Evolutionary conservation across 805 yeast genomes (phyloP), one percentile per base, ranked within the genome.

Genomic region (Cyberlindnera bimundalis): DNA sequence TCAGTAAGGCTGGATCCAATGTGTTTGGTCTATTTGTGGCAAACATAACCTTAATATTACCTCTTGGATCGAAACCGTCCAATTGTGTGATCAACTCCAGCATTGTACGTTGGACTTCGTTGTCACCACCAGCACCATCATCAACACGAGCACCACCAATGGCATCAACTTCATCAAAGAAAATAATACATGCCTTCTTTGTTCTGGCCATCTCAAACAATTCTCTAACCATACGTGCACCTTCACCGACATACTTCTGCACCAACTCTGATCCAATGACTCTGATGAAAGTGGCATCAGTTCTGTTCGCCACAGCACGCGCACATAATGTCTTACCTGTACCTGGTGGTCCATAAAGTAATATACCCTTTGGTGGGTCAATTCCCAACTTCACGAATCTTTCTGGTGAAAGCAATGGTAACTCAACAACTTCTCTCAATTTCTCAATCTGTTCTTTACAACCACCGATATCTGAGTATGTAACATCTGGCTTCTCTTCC

Each of bases 101-200:
- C 99, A 93, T 93, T 33, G 99, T 93, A 72, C 99, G 79, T 69
- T 93, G 99, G 40, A 93, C 99, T 69, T 93, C 99, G 62, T 91
- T 93, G 66, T 93, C 99, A 60, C 98, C 98, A 55, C 97, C 98
- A 10, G 98, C 98, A 58, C 98, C 98, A 63, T 93, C 99, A 65
- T 93, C 99, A 62, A 93, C 93, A 65, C 99, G 82, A n/a, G 98
- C 98, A 30, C 99, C 99, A 52, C 99, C 99, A 64, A 93, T 88
- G 28, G 99, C 99, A 70, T 93, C 99, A 52, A 93, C 83, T 71
- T 93, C 99, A 67, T 93, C 99, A 59, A 93, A 93, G 68, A 93
- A 93, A 42, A 93, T 91, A 59, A 93, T 93, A 67, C 98, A 91
- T 2, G 99, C 98, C 61, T 91, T 90, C 67, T 93, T 93, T 27